Evolutionary conservation across 1,139 yeast species (phyloP).

Genomic region (Suzukiozyma palmioleophila): DNA sequence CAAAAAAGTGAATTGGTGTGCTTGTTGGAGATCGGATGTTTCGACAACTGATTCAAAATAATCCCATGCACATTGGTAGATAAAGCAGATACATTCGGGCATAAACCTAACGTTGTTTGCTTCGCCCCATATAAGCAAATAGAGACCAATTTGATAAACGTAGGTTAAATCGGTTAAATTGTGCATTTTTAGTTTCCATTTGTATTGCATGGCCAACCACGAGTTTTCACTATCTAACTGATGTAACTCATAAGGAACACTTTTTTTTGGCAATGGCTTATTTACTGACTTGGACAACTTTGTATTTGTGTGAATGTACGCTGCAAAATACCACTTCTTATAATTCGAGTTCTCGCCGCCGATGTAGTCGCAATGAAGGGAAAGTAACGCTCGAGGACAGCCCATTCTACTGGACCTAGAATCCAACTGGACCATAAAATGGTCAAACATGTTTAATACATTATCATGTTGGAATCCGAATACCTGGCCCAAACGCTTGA

Average conservation of each 20-base stretch:
- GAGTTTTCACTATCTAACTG: slow-evolving; percentile 15
- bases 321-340: slow-evolving; percentile 39
- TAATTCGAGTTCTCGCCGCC: slow-evolving; percentile 39
- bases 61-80: slow-evolving; percentile 30
- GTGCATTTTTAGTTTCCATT: slow-evolving; percentile 22
- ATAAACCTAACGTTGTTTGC: slow-evolving; percentile 38
- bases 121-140: slow-evolving; percentile 42
- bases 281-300: neutral
- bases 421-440: slow-evolving; percentile 36
- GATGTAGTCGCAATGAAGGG: slow-evolving; percentile 39
- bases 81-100: slow-evolving; percentile 41
- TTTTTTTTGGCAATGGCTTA: slow-evolving; percentile 2
- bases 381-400: slow-evolving; percentile 29
- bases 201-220: slow-evolving; percentile 16
- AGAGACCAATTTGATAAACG: slow-evolving; percentile 28
- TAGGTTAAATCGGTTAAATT: slow-evolving; percentile 17
- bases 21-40: neutral
- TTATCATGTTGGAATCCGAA: slow-evolving; percentile 38
- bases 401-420: slow-evolving; percentile 38
- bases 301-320: slow-evolving; percentile 12
- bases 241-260: slow-evolving; percentile 10
- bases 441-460: slow-evolving; percentile 33
- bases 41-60: slow-evolving; percentile 9
- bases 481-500: slow-evolving; percentile 15
- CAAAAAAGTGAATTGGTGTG: slow-evolving; percentile 21